Percentiles rank a stretch among this genome's conserved stretches.
phyloP scores from a whole-genome alignment of 2,329 filamentous ascomycete species.

The Talaromyces rugulosus region DNA sequence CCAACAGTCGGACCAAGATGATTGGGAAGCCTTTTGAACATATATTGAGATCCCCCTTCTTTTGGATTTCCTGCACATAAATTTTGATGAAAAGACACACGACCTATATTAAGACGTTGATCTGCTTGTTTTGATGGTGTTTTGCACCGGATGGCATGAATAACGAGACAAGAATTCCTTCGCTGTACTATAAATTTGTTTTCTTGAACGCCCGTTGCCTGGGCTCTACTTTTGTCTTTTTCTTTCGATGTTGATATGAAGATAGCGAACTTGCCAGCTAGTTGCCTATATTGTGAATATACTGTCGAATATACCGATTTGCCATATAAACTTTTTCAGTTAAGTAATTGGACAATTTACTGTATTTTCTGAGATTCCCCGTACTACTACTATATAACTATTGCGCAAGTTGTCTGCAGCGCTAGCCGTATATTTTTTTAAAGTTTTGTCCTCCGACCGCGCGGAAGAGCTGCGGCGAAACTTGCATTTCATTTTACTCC shows the following conservation, averaged over 20 bases:
- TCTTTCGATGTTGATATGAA: not conserved
- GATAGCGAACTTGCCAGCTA: not conserved
- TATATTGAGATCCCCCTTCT: not conserved
- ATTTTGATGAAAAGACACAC: slow-evolving; percentile 3
- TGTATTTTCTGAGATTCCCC: not conserved
- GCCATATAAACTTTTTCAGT: not conserved
- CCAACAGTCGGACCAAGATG: slow-evolving; percentile 9
- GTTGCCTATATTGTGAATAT: not conserved
- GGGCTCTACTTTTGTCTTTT: not conserved
- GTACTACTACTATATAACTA: not conserved
- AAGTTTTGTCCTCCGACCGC: slow-evolving; percentile 6
- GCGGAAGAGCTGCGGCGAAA: not conserved
- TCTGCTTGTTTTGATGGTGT: slow-evolving; percentile 5
- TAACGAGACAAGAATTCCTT: slow-evolving; percentile 9
- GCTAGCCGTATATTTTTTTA: slow-evolving; percentile 4
- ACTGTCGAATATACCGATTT: not conserved
- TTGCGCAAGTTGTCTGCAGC: slow-evolving; percentile 1
- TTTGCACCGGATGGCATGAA: slow-evolving; percentile 9
- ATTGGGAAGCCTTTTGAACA: slow-evolving; percentile 12
- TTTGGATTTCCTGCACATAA: slow-evolving; percentile 7
- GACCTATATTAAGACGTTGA: not conserved
- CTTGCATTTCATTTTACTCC: not conserved
- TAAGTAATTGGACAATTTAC: not conserved
- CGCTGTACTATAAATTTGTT: not conserved
- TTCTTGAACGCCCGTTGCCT: not conserved